Evolutionary conservation across 2,329 filamentous ascomycete genomes (phyloP).

Genomic region (Ophiostoma australiae): DNA sequence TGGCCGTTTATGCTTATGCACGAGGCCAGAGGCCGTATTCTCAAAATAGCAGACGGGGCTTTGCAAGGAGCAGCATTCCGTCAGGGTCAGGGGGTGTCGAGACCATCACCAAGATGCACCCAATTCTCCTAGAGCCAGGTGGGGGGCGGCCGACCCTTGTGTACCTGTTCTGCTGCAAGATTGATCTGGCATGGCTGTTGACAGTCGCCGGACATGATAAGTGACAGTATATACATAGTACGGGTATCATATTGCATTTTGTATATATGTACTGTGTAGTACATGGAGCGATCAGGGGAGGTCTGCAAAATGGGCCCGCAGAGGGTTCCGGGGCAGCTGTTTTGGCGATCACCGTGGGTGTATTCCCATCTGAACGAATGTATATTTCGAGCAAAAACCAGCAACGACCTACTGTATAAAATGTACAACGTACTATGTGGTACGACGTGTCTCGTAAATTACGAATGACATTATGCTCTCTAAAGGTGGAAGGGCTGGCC

Average conservation of each 20-base stretch:
- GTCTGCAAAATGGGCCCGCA: not conserved
- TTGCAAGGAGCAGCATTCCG: constrained; percentile 2
- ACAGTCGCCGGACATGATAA: not conserved
- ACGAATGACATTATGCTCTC: constrained; percentile 1
- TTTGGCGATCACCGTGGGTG: not conserved
- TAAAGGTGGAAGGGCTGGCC: not conserved
- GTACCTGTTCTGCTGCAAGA: not conserved
- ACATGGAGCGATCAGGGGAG: not conserved
- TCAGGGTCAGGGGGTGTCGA: constrained; percentile 8
- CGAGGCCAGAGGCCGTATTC: not conserved
- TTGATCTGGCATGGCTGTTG: not conserved
- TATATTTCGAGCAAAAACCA: not conserved
- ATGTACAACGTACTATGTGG: not conserved
- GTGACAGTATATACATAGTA: not conserved
- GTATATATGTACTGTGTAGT: not conserved
- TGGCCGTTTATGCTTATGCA: constrained; percentile 3
- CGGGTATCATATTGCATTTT: no score
- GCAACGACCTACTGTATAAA: not conserved
- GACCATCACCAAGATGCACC: not conserved
- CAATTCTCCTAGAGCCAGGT: not conserved
- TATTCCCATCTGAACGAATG: not conserved
- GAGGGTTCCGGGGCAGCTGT: not conserved
- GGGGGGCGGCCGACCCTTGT: not conserved
- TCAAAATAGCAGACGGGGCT: constrained; percentile 12
- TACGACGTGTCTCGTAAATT: not conserved